Conservation (phyloP, 176 grass and related monocot species). For the Aegilops umbellulata region DNA sequence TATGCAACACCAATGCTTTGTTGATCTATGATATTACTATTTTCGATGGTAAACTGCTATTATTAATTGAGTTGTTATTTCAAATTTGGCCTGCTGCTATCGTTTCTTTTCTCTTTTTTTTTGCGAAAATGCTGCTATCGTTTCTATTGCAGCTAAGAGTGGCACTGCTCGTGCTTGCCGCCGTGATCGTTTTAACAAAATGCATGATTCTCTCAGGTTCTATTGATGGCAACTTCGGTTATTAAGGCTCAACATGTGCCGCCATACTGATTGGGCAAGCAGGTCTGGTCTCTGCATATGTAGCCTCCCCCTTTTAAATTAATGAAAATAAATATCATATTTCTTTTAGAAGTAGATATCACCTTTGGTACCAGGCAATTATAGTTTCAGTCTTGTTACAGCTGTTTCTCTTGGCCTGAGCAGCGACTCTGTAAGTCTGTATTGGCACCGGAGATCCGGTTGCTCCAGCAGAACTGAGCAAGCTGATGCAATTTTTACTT, state of each 20-base stretch:
- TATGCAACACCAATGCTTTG: no score
- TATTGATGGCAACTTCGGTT: background rate
- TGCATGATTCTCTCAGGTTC: background rate
- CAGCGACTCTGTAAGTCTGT: slow-evolving; percentile 11
- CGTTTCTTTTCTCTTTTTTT: no score
- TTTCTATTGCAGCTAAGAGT: background rate
- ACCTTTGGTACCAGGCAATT: background rate
- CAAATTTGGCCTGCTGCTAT: no score
- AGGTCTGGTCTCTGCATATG: slow-evolving; percentile 22
- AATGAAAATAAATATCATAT: background rate
- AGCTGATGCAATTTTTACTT: slow-evolving; percentile 34
- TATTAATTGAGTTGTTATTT: background rate
- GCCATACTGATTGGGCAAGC: slow-evolving; percentile 47
- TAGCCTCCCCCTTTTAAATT: background rate
- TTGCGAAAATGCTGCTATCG: no score
- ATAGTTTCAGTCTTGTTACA: slow-evolving; percentile 26
- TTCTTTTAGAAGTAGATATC: background rate
- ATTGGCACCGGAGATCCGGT: slow-evolving; percentile 56
- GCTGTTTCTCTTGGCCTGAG: slow-evolving; percentile 55
- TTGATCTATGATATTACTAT: no score
- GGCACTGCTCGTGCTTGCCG: background rate
- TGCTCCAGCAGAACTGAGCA: slow-evolving; percentile 50
- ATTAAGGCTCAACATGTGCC: slow-evolving; percentile 23
- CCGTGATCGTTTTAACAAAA: background rate
- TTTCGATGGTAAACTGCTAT: background rate